A percentile compares a stretch with the other conserved stretches of the same genome.
These are phyloP conservation scores for Bullera alba DNA, from an alignment of 768 basidiomycete genomes.

Conservation along the genomic window DNA sequence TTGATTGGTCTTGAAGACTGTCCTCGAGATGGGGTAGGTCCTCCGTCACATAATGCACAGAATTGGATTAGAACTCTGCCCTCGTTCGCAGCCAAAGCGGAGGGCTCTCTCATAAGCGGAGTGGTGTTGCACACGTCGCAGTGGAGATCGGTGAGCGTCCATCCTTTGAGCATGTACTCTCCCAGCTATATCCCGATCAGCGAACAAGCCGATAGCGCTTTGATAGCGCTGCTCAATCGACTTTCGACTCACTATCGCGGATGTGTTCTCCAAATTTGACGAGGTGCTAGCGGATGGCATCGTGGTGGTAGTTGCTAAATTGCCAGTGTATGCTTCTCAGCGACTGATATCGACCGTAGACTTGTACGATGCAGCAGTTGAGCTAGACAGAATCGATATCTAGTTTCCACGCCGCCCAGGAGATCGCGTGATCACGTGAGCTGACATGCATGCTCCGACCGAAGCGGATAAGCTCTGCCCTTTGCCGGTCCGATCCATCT, in stretches of 20 bases:
- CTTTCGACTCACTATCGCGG: slow-evolving; percentile 26
- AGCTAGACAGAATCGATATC: too few relatives aligned
- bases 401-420: too few relatives aligned
- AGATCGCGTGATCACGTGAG: too few relatives aligned
- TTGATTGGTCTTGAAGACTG: not conserved
- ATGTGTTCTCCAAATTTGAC: slow-evolving; percentile 32
- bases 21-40: slow-evolving; percentile 12
- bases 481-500: too few relatives aligned
- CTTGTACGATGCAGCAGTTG: too few relatives aligned
- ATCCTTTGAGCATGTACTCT: slow-evolving; percentile 46
- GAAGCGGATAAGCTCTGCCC: too few relatives aligned
- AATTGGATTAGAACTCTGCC: slow-evolving; percentile 36
- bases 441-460: too few relatives aligned
- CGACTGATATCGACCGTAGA: too few relatives aligned
- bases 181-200: slow-evolving; percentile 29
- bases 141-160: slow-evolving; percentile 43
- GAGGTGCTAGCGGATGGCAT: slow-evolving; percentile 11
- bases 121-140: slow-evolving; percentile 35
- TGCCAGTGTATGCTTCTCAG: too few relatives aligned
- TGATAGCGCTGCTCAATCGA: too few relatives aligned
- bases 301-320: not conserved
- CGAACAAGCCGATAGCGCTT: not conserved
- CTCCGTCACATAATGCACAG: slow-evolving; percentile 43
- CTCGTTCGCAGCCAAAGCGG: slow-evolving; percentile 16
- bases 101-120: slow-evolving; percentile 43